Evolutionary conservation across 2,329 filamentous ascomycete species (phyloP), one percentile per base, ranked within the genome.

Genomic region (Penicillium sp.): DNA sequence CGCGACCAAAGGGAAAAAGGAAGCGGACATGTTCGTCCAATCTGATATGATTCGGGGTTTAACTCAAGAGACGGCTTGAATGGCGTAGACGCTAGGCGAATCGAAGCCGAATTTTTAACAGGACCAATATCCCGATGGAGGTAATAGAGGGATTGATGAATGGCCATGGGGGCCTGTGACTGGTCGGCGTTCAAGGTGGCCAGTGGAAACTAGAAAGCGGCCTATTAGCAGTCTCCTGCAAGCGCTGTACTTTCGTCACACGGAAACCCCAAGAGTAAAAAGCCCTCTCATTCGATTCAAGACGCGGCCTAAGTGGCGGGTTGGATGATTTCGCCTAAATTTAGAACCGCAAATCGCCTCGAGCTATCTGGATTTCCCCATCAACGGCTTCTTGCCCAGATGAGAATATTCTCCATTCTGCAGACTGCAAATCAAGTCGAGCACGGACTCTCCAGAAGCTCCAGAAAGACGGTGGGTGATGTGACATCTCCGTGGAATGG

Each of bases 141-240:
- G 14, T 42, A 28, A 13, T 16, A 30, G 36, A 27, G 33, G 46
- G 54, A 50, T 44, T 54, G 52, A 46, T 52, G 33, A 54, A 34
- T 53, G 51, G 49, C n/a, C 40, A 43, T 34, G 13, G 18, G n/a
- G 22, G 42, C 25, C 33, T 9, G 34, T 41, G 42, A 25, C 16
- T 45, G 36, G 14, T 13, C 27, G 14, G 45, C 45, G 54, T 30
- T 36, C 52, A 54, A 19, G 50, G 41, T 52, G 51, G 46, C 49
- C 37, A 53, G 39, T 16, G 45, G 29, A 38, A 37, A 50, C 54
- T 45, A 25, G 25, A 13, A 25, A 25, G 8, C 27, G 43, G 37
- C 65, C 62, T 63, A 67, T 68, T 16, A 55, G 16, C 57, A 25
- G 18, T 35, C 49, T 54, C 55, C 56, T 67, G 59, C 61, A 68